Conservation (phyloP, 257 asterid species). For the Scutellaria baicalensis region DNA sequence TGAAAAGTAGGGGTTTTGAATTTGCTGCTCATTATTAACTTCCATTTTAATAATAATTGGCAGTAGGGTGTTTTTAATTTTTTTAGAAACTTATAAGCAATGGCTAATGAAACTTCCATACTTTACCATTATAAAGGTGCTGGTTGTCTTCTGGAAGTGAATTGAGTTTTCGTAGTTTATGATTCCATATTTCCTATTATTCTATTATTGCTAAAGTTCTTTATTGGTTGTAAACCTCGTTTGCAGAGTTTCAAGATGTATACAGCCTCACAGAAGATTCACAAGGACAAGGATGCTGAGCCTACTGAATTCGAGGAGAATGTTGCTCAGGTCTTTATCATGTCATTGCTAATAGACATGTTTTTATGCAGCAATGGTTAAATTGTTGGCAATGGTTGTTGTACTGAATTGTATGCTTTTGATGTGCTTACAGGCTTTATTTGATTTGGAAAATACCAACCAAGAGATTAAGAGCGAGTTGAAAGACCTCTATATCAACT, state of each 20-base stretch:
- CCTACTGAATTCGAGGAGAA: conserved; percentile 81
- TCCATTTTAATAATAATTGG: too few relatives aligned
- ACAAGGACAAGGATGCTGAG: conserved; percentile 74
- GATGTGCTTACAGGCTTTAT: conserved; percentile 46
- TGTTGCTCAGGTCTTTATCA: conserved; percentile 67
- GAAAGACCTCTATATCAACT: conserved; percentile 80
- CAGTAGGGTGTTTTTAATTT: not conserved
- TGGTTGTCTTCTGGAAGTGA: not conserved
- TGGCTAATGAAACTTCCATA: not conserved
- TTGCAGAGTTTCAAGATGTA: conserved; percentile 53
- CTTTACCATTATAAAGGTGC: not conserved
- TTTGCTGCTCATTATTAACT: not conserved
- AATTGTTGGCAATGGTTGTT: not conserved
- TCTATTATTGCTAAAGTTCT: not conserved
- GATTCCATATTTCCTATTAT: not conserved
- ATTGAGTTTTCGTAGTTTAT: not conserved
- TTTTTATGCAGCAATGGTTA: not conserved
- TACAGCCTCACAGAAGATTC: conserved; percentile 60
- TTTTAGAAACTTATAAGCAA: not conserved
- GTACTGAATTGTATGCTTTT: not conserved
- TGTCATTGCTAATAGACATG: not conserved
- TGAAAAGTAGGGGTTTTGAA: not conserved
- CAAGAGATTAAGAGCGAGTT: conserved; percentile 79
- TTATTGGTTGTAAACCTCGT: not conserved
- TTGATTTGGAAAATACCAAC: conserved; percentile 79